These are phyloP conservation scores for Pleurotus sapidus DNA, from an alignment of 768 basidiomycete genomes.

Conservation along the genomic window DNA sequence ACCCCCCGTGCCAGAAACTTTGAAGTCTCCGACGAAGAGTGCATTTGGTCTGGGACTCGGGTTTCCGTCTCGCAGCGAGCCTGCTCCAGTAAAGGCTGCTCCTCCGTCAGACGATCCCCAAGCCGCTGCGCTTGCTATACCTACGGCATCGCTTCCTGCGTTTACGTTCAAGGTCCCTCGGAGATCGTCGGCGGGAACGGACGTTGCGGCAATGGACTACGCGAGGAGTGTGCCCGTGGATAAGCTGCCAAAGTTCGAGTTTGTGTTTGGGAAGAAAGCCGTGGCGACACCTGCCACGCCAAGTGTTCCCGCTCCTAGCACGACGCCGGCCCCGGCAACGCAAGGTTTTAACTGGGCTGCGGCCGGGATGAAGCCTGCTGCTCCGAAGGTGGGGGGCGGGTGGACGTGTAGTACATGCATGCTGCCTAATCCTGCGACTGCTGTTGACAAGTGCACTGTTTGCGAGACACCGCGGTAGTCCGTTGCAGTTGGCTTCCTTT, in stretches of 20 bases:
- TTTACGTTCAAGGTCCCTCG: constrained; percentile 30
- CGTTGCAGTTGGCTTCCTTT: background rate
- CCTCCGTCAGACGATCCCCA: constrained; percentile 19
- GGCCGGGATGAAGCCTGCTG: constrained; percentile 52
- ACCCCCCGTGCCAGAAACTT: constrained; percentile 6
- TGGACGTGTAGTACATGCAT: constrained; percentile 63
- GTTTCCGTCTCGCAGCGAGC: background rate
- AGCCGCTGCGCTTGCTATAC: constrained; percentile 24
- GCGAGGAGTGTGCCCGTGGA: constrained; percentile 35
- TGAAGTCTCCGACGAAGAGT: background rate
- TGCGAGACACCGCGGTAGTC: constrained; percentile 34
- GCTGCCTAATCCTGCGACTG: constrained; percentile 43
- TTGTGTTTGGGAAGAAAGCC: constrained; percentile 11
- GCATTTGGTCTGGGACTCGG: background rate
- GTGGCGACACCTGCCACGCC: background rate
- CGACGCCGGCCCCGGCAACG: constrained; percentile 24
- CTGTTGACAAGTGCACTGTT: constrained; percentile 43
- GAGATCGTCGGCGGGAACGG: constrained; percentile 18
- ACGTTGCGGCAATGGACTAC: constrained; percentile 24
- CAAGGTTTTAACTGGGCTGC: constrained; percentile 55
- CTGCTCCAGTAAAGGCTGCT: background rate
- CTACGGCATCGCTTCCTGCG: constrained; percentile 28
- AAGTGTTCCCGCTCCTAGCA: constrained; percentile 9
- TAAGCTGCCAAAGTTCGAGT: constrained; percentile 11
- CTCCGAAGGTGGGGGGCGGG: constrained; percentile 18